Evolutionary conservation across 495 filamentous ascomycete genomes (phyloP), one percentile per base, ranked within the genome.

Genomic region (Rhypophila decipiens): DNA sequence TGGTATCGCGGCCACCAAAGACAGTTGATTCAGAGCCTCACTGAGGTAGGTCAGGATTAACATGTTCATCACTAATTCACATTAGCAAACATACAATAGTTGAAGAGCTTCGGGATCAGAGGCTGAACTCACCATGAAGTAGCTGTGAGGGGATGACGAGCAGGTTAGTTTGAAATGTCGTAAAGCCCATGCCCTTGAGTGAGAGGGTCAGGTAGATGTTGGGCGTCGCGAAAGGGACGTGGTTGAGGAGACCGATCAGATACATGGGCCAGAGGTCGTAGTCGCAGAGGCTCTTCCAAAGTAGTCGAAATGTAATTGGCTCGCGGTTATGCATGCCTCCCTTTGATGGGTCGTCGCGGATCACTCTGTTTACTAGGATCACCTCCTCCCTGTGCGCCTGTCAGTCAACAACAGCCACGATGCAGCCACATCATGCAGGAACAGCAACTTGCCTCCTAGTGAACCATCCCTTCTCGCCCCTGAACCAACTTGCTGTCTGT

Each of bases 211-310:
- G 67, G 50, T 88, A 89, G 11, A 59, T 65, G 4, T 61, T 69
- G 4, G 72, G 67, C 0, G 82, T 76, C 0, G 67, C 65, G 15
- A 62, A 62, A 0, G 84, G 80, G 15, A 85, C 79, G 39, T 70
- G 57, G 59, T 70, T 80, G 0, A 68, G 64, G 3, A 88, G 40
- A 9, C 84, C 82, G 5, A 86, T 53, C 12, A 83, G 51, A 51
- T 87, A 88, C 22, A 87, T 73, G 0, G 82, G 78, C 81, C 83
- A 88, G 58, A 90, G 69, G 47, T 90, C 79, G 38, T 77, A 87
- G 58, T 88, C 85, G 20, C 60, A 74, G 1, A 87, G 52, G 3
- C 73, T 69, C 15, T 75, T 53, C 71, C 76, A 80, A 10, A 88
- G 67, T 17, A 75, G 62, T 24, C 64, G 77, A 0, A 71, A 72